Percentiles rank a stretch among this genome's conserved stretches.
phyloP scores from a whole-genome alignment of 2,329 filamentous ascomycete species.

The Colletotrichum destructivum region DNA sequence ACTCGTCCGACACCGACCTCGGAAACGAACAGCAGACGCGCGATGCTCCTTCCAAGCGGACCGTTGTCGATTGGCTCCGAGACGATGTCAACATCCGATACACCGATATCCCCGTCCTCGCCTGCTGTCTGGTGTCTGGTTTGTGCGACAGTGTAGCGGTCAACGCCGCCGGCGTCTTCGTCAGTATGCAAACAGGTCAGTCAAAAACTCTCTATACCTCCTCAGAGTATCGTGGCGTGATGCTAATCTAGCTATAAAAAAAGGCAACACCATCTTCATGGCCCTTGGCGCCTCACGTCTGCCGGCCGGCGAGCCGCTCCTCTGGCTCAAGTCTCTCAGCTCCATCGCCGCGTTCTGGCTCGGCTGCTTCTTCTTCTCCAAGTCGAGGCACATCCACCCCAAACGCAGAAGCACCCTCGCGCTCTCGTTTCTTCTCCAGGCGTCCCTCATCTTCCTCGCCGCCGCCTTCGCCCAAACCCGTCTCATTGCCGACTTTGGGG shows the following conservation, averaged over 20 bases:
- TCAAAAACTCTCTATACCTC: background rate
- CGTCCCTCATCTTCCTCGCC: constrained; percentile 65
- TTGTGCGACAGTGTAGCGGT: constrained; percentile 59
- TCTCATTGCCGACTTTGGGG: constrained; percentile 61
- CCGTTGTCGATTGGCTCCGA: constrained; percentile 38
- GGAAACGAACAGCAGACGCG: constrained; percentile 16
- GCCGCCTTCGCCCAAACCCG: constrained; percentile 65
- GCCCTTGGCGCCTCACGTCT: constrained; percentile 70
- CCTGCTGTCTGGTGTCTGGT: constrained; percentile 56
- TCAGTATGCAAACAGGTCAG: constrained; percentile 56
- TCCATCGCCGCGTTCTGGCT: constrained; percentile 69
- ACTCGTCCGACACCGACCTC: constrained; percentile 34
- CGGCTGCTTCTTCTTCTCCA: constrained; percentile 65
- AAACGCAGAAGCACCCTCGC: constrained; percentile 60
- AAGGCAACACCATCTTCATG: constrained; percentile 75
- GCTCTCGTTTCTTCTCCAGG: constrained; percentile 67
- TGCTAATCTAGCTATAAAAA: background rate
- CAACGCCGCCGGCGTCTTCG: constrained; percentile 57
- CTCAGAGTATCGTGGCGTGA: background rate
- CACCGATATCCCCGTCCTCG: constrained; percentile 56
- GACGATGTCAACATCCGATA: constrained; percentile 42
- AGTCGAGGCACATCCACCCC: constrained; percentile 52
- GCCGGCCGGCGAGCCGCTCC: constrained; percentile 64
- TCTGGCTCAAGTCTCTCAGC: constrained; percentile 67
- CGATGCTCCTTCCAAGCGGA: constrained; percentile 13